Evolutionary conservation across 495 filamentous ascomycete genomes (phyloP).

Genomic region (Podospora anserina): DNA sequence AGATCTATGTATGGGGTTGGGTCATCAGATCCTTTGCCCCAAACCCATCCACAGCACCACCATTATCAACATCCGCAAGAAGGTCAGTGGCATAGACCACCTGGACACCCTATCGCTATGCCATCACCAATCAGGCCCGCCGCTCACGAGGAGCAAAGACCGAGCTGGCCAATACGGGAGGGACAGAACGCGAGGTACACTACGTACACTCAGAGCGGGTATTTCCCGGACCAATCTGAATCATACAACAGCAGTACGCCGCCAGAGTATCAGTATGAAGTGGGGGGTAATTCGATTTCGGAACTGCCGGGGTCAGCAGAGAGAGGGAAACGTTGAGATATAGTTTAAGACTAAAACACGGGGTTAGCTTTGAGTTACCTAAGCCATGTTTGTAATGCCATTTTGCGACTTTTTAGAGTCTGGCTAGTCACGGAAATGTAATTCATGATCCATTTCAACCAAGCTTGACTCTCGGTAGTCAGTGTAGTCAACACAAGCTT

Average conservation of each 20-base stretch:
- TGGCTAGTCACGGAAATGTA: too few species aligned
- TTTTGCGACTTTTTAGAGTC: too few species aligned
- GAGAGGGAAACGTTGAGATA: conserved; percentile 7
- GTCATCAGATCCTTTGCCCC: not conserved
- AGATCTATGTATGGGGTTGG: not conserved
- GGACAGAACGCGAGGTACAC: conserved; percentile 10
- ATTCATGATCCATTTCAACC: too few species aligned
- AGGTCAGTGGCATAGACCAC: not conserved
- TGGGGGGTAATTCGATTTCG: conserved; percentile 5
- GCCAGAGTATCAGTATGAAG: not conserved
- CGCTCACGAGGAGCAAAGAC: conserved; percentile 9
- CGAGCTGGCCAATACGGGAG: conserved; percentile 8
- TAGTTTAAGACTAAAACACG: not conserved
- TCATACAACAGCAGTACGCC: not conserved
- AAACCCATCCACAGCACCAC: not conserved
- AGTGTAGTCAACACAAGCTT: too few species aligned
- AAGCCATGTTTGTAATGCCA: too few species aligned
- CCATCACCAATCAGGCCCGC: not conserved
- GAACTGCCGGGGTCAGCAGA: conserved; percentile 9
- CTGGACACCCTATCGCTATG: not conserved
- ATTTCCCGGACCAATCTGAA: not conserved
- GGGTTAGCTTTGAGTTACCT: too few species aligned
- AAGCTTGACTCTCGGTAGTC: too few species aligned
- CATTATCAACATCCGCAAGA: not conserved
- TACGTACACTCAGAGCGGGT: not conserved